A percentile compares a stretch with the other conserved stretches of the same genome.
Evolutionary conservation across 2,329 filamentous ascomycete genomes (phyloP).

Genomic region (Dothistroma pini): DNA sequence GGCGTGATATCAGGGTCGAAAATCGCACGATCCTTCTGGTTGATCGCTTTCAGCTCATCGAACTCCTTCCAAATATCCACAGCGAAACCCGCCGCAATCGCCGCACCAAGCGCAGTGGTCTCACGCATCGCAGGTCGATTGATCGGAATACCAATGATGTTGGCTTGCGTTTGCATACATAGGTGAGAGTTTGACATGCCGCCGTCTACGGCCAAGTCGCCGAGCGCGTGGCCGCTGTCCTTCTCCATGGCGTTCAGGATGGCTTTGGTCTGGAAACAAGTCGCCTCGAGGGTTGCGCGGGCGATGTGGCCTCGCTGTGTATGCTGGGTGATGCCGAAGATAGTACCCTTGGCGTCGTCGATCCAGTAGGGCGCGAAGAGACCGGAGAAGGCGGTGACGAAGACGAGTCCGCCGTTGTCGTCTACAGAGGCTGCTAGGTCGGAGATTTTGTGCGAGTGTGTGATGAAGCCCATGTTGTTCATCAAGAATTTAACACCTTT

Average conservation of each 20-base stretch:
- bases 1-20: slow-evolving; percentile 65
- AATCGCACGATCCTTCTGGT: slow-evolving; percentile 63
- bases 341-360: slow-evolving; percentile 83
- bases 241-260: slow-evolving; percentile 89
- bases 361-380: slow-evolving; percentile 95
- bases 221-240: slow-evolving; percentile 72
- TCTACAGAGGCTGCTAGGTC: slow-evolving; percentile 61
- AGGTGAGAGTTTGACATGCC: slow-evolving; percentile 86
- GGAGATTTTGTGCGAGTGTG: slow-evolving; percentile 61
- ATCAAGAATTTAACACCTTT: slow-evolving; percentile 51
- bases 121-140: slow-evolving; percentile 85
- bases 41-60: slow-evolving; percentile 69
- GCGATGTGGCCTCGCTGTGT: slow-evolving; percentile 84
- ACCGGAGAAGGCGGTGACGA: slow-evolving; percentile 88
- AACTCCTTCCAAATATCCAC: slow-evolving; percentile 74
- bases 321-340: slow-evolving; percentile 55
- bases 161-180: slow-evolving; percentile 87
- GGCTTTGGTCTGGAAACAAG: slow-evolving; percentile 88
- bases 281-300: slow-evolving; percentile 83
- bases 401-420: slow-evolving; percentile 77
- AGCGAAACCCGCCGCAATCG: slow-evolving; percentile 84
- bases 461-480: slow-evolving; percentile 62
- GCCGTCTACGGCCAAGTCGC: slow-evolving; percentile 77
- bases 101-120: slow-evolving; percentile 82
- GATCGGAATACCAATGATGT: slow-evolving; percentile 79